phyloP scores from a whole-genome alignment of 176 grass and related monocot genomes.

The Poa annua region DNA sequence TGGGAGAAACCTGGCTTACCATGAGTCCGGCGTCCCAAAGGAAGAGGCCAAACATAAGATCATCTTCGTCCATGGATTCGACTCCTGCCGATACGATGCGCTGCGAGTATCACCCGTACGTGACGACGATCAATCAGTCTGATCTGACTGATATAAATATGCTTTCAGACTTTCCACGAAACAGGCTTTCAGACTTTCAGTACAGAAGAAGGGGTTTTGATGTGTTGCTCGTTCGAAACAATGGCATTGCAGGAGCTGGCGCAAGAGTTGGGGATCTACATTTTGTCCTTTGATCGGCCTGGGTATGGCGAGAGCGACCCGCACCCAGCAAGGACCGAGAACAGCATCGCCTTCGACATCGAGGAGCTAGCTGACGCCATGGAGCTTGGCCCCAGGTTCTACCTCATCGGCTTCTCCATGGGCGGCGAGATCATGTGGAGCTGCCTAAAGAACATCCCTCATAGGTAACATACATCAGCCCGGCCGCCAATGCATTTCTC shows the following conservation, averaged over 20 bases:
- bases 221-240: not conserved
- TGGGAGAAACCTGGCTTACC: slow-evolving; percentile 77
- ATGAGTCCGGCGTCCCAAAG: slow-evolving; percentile 65
- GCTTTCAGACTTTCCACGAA: too few relatives aligned
- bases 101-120: slow-evolving; percentile 64
- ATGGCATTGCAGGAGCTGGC: slow-evolving; percentile 50
- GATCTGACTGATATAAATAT: not conserved
- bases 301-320: slow-evolving; percentile 93
- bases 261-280: slow-evolving; percentile 64
- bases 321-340: slow-evolving; percentile 53
- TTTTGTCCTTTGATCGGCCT: slow-evolving; percentile 76
- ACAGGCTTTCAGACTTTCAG: too few relatives aligned
- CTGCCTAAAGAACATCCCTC: slow-evolving; percentile 72
- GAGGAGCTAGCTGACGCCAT: slow-evolving; percentile 66
- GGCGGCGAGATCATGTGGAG: slow-evolving; percentile 35
- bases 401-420: slow-evolving; percentile 62
- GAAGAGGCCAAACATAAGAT: slow-evolving; percentile 70
- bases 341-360: slow-evolving; percentile 69
- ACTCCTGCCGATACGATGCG: slow-evolving; percentile 67
- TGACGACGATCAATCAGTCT: not conserved
- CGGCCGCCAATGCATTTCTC: not conserved
- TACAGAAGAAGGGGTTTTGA: not conserved
- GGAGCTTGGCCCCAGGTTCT: slow-evolving; percentile 67
- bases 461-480: slow-evolving; percentile 42
- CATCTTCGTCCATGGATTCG: slow-evolving; percentile 83